Evolutionary conservation across 2,329 filamentous ascomycete genomes (phyloP).

Genomic region (Fusarium chaquense): DNA sequence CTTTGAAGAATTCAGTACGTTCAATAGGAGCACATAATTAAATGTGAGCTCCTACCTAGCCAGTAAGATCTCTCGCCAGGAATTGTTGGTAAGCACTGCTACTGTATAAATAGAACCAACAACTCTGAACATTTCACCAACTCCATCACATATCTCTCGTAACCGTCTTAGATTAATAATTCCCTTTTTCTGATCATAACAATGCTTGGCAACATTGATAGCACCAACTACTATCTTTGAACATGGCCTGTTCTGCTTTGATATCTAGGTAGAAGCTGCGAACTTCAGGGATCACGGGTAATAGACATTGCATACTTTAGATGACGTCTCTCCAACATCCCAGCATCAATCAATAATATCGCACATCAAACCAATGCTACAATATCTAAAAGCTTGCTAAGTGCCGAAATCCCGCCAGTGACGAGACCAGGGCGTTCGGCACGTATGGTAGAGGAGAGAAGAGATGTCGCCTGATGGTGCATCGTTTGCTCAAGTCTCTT

Average conservation of each 20-base stretch:
- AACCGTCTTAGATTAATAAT: neutral
- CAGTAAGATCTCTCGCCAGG: neutral
- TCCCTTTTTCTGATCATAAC: neutral
- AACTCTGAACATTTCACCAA: neutral
- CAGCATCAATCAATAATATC: neutral
- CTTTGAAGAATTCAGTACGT: neutral
- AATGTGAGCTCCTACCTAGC: neutral
- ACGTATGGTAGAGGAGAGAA: constrained; percentile 12
- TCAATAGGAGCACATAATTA: neutral
- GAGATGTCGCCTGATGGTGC: neutral
- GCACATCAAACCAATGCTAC: neutral
- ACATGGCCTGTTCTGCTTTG: neutral
- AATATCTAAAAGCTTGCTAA: neutral
- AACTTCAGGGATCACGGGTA: neutral
- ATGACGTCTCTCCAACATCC: neutral
- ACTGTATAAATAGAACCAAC: neutral
- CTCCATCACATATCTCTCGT: neutral
- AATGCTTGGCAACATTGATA: neutral
- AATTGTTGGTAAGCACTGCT: neutral
- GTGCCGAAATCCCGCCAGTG: constrained; percentile 1
- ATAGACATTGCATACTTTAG: neutral
- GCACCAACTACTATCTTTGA: neutral
- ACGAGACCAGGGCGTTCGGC: constrained; percentile 9
- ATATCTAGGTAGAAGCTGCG: neutral
- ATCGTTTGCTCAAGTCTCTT: constrained; percentile 3